Evolutionary conservation across 2,329 filamentous ascomycete species (phyloP).

Genomic region (Pyrenochaeta sp.): DNA sequence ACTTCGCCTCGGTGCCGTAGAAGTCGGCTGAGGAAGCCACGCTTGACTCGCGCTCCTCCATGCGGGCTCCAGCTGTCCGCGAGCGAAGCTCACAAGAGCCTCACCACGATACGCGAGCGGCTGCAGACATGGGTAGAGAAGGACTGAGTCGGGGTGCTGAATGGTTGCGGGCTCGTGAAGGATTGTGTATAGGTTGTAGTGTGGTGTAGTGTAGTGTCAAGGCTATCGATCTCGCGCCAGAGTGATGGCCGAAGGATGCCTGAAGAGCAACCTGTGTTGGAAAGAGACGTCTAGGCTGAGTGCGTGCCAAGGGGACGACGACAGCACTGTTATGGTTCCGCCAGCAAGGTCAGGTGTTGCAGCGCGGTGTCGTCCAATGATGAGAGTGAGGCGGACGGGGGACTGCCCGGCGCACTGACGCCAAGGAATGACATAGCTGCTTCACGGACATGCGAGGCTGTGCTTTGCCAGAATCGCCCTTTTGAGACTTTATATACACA

Average conservation of each 20-base stretch:
- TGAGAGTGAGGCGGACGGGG: constrained; percentile 17
- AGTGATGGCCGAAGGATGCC: constrained; percentile 8
- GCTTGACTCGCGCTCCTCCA: constrained; percentile 46
- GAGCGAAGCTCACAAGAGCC: constrained; percentile 43
- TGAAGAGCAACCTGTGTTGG: background rate
- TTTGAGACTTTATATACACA: constrained; percentile 16
- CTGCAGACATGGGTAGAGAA: constrained; percentile 38
- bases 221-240: constrained; percentile 17
- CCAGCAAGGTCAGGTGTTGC: constrained; percentile 7
- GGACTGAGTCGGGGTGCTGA: constrained; percentile 4
- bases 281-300: background rate
- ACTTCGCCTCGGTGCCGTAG: constrained; percentile 40
- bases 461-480: constrained; percentile 3
- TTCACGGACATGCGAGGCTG: constrained; percentile 9
- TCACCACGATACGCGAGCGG: constrained; percentile 33
- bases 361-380: constrained; percentile 13
- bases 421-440: constrained; percentile 21
- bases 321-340: background rate
- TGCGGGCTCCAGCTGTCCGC: constrained; percentile 30
- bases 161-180: background rate
- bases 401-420: constrained; percentile 8
- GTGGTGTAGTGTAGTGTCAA: constrained; percentile 9
- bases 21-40: constrained; percentile 48
- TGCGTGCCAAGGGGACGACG: background rate
- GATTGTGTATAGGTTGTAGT: background rate